Evolutionary conservation across 2,329 filamentous ascomycete species (phyloP), one percentile per base, ranked within the genome.

Genomic region (Corinectria fuckeliana): DNA sequence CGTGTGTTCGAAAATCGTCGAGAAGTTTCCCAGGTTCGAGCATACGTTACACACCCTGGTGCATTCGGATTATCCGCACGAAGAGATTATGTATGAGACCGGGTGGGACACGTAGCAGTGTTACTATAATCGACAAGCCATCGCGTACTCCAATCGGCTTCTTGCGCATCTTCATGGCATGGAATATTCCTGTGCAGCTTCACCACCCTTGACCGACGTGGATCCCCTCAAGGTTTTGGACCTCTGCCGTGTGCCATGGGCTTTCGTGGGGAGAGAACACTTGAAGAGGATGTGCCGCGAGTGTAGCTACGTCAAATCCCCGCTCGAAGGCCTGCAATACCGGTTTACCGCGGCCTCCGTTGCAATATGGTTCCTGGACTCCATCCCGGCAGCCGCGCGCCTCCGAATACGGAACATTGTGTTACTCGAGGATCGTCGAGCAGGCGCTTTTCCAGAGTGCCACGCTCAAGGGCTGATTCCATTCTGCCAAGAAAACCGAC

Each of bases 321-420:
- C 36, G 6, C 20, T 3, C 2, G 10, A 2, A 13, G 6, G 14
- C 7, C 25, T 6, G 28, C 49, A 58, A 2, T 13, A 23, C 4
- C 55, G 57, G 0, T 67, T 64, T 14, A 68, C 64, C 2, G 66
- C 66, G 4, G 21, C 54, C 0, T 48, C 66, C 5, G 28, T 11
- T 0, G 58, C 62, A 1, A 48, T 67, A 3, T 56, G 28, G 2
- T 68, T 68, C 2, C 47, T 68, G 1, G 2, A 9, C 1, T 20
- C 7, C 0, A 16, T 67, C 3, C 16, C 64, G 1, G 0, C 3
- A 3, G 1, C 8, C 0, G 34, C 53, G 1, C 28, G 66, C 4
- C 21, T 9, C 1, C 44, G 50, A 2, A 48, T 68, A 0, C 44
- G 57, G 0, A 44, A 4, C 0, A 3, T 68, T 0, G 1, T 14